Percentiles rank a stretch among this genome's conserved stretches.
Evolutionary conservation across 225 moss, liverwort and hornwort species (phyloP).

Genomic region (Neckera pumila): DNA sequence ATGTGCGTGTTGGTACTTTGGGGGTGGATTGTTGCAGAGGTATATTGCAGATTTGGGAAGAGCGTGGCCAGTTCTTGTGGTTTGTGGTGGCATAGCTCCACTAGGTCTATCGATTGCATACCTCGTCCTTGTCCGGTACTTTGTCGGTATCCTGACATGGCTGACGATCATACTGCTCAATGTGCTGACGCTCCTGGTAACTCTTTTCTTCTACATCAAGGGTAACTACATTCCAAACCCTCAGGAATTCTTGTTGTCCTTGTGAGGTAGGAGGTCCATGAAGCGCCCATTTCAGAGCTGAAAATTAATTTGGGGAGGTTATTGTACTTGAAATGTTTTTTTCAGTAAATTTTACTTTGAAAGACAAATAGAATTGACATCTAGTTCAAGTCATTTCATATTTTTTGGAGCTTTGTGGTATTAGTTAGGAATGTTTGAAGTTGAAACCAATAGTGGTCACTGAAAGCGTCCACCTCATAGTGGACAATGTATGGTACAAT

Average conservation of each 20-base stretch:
- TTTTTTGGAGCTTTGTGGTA: not conserved
- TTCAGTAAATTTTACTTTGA: not conserved
- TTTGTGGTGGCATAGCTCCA: slow-evolving; percentile 81
- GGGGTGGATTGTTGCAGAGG: slow-evolving; percentile 47
- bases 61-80: slow-evolving; percentile 90
- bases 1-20: not conserved
- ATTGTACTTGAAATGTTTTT: not conserved
- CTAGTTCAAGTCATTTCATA: not conserved
- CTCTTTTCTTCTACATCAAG: slow-evolving; percentile 85
- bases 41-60: slow-evolving; percentile 82
- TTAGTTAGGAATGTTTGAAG: not conserved
- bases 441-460: rapidly evolving
- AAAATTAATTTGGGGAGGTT: not conserved
- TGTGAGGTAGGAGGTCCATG: not conserved
- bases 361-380: not conserved
- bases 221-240: slow-evolving; percentile 12
- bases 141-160: slow-evolving; percentile 83
- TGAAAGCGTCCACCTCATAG: not conserved
- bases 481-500: too few relatives aligned
- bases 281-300: not conserved
- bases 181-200: slow-evolving; percentile 46
- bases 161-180: slow-evolving; percentile 62
- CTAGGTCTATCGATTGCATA: slow-evolving; percentile 55
- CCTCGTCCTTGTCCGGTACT: slow-evolving; percentile 62
- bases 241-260: not conserved